phyloP scores from a whole-genome alignment of 1,284 basidiomycete genomes.

The Tranzscheliella williamsii region DNA sequence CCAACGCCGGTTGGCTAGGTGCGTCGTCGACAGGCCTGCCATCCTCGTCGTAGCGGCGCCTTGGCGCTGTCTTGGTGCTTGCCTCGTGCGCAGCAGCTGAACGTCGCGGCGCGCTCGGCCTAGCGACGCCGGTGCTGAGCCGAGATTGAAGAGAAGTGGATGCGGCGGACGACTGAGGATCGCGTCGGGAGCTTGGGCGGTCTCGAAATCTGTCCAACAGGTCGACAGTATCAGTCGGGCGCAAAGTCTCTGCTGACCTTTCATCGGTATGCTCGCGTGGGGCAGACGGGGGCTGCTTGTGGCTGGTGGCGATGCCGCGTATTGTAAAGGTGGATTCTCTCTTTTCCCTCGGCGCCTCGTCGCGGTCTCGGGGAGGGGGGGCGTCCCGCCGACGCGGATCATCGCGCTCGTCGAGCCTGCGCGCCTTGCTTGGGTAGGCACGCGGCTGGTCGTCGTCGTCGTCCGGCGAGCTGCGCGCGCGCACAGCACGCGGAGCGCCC shows the following conservation, averaged over 20 bases:
- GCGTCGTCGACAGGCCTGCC: slow-evolving; percentile 21
- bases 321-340: slow-evolving; percentile 13
- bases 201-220: slow-evolving; percentile 18
- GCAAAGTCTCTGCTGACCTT: too few species aligned
- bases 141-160: background rate
- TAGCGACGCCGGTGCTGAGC: background rate
- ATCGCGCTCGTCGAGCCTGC: slow-evolving; percentile 12
- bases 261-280: slow-evolving; percentile 1
- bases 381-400: background rate
- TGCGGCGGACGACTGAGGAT: background rate
- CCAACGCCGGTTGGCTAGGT: slow-evolving; percentile 1
- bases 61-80: slow-evolving; percentile 17
- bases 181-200: background rate
- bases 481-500: too few species aligned
- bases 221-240: slow-evolving; percentile 16
- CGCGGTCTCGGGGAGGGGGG: background rate
- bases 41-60: slow-evolving; percentile 22
- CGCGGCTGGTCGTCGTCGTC: slow-evolving; percentile 4
- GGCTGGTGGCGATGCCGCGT: slow-evolving; percentile 18
- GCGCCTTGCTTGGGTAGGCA: slow-evolving; percentile 18
- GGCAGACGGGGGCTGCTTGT: slow-evolving; percentile 1
- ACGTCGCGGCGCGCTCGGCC: background rate
- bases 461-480: too few species aligned
- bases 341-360: slow-evolving; percentile 3
- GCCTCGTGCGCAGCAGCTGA: background rate